A percentile compares a stretch with the other conserved stretches of the same genome.
Conservation (phyloP, 2,329 filamentous ascomycete species). For the Pochonia chlamydosporia region DNA sequence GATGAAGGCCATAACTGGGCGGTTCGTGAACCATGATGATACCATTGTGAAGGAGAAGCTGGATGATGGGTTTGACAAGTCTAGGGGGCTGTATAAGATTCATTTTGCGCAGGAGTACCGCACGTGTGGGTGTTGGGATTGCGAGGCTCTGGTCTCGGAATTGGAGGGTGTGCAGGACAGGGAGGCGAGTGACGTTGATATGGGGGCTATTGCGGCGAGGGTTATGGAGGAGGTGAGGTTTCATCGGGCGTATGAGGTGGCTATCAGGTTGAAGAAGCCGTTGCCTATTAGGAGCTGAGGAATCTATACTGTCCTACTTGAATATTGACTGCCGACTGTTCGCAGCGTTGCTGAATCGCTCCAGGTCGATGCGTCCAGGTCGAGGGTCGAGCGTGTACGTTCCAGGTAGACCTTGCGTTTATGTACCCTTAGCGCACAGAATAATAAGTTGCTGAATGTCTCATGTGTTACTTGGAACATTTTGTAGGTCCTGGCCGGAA, state of each 20-base stretch:
- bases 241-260: constrained; percentile 13
- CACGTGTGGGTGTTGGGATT: constrained; percentile 31
- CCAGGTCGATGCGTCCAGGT: not conserved
- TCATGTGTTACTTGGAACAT: not conserved
- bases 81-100: constrained; percentile 21
- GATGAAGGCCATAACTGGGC: constrained; percentile 12
- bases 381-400: constrained; percentile 4
- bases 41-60: constrained; percentile 22
- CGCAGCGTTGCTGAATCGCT: not conserved
- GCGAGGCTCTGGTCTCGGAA: constrained; percentile 24
- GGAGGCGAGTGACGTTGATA: constrained; percentile 3
- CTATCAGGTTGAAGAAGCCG: constrained; percentile 7
- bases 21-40: constrained; percentile 34
- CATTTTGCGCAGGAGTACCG: constrained; percentile 30
- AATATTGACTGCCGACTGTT: not conserved
- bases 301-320: not conserved
- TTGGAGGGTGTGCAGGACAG: constrained; percentile 10
- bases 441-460: constrained; percentile 11
- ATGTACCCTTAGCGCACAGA: constrained; percentile 17
- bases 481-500: not conserved
- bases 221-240: constrained; percentile 12
- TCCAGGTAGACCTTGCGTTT: constrained; percentile 14
- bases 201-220: constrained; percentile 4
- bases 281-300: not conserved
- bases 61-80: constrained; percentile 20